Base-by-base conservation (phyloP, 2,329 filamentous ascomycete genomes). In the Botrytis fabae region DNA sequence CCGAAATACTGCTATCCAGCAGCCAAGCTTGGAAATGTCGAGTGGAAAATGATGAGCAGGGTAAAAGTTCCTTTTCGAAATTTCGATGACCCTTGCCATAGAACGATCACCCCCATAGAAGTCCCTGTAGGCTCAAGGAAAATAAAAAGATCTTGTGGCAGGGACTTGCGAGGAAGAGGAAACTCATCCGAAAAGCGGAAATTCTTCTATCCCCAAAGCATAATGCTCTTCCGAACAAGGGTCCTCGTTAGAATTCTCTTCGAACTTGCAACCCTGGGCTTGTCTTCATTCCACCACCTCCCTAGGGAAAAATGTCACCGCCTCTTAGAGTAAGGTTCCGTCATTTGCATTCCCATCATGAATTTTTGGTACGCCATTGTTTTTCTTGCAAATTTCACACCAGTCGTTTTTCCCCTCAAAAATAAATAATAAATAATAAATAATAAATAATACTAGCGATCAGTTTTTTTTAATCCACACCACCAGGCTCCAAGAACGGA, bases 71-170 rank as follows among this genome's bases (percentile, higher is more conserved):
- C 46, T 35, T 68, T 40, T 68, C 4, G 64, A 68, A 62, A 71
- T 64, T 71, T 71, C 44, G 22, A 71, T 51, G 12, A 64, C 38
- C 69, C 69, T 54, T 51, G 69, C 44, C 5, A 54, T 57, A 65
- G 69, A 71, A 71, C 60, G 38, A 71, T 71, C 59, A 44, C 32
- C 69, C 69, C 69, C 69, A 71, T 71, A 65, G 65, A 57, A 63
- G 51, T 42, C 60, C 69, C 40, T 64, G 69, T 57, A 71, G 44
- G 22, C 44, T 64, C 35, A 65, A 48, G 60, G 69, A 64, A 64
- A 63, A 71, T 71, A 65, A 42, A 69, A 65, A 69, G 66, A 69
- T 69, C 66, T 60, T 61, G 61, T 35, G 20, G 32, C 25, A 54
- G 48, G 35, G 57, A 48, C 69, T 63, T 70, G 54, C 28, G 16